A percentile compares a stretch with the other conserved stretches of the same genome.
Evolutionary conservation across 2,329 filamentous ascomycete genomes (phyloP).

Genomic region (Metarhizium anisopliae): DNA sequence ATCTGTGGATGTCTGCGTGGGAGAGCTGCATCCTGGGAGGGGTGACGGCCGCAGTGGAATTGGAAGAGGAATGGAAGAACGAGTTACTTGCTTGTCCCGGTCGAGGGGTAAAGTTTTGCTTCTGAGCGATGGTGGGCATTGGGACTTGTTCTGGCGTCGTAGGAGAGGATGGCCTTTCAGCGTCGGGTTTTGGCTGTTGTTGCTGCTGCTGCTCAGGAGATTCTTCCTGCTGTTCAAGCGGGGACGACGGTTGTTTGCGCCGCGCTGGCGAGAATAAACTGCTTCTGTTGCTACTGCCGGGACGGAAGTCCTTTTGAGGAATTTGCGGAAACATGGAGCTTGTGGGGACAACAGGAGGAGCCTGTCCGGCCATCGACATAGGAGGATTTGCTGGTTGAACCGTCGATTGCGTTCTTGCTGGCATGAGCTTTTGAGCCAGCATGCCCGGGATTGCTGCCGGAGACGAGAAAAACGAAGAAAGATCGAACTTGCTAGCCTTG

Average conservation of each 20-base stretch:
- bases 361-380: slow-evolving; percentile 10
- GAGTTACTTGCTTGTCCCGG: slow-evolving; percentile 23
- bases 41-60: slow-evolving; percentile 19
- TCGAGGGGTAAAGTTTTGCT: slow-evolving; percentile 39
- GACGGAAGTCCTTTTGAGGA: slow-evolving; percentile 22
- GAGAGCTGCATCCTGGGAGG: slow-evolving; percentile 33
- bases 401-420: slow-evolving; percentile 13
- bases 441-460: slow-evolving; percentile 32
- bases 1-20: slow-evolving; percentile 30
- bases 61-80: slow-evolving; percentile 29
- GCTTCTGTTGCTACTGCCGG: slow-evolving; percentile 20
- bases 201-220: not conserved
- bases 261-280: slow-evolving; percentile 28
- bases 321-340: slow-evolving; percentile 31
- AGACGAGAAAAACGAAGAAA: slow-evolving; percentile 50
- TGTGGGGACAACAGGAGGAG: slow-evolving; percentile 18
- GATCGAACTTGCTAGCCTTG: slow-evolving; percentile 31
- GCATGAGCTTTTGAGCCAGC: slow-evolving; percentile 22
- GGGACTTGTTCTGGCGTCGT: slow-evolving; percentile 23
- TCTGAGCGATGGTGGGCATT: slow-evolving; percentile 32
- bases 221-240: not conserved
- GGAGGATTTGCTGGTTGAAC: not conserved
- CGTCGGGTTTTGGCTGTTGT: not conserved
- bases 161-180: slow-evolving; percentile 11
- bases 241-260: not conserved